Percentiles rank a stretch among this genome's conserved stretches.
phyloP scores from a whole-genome alignment of 805 yeast species.

The Ogataea populi-albae region DNA sequence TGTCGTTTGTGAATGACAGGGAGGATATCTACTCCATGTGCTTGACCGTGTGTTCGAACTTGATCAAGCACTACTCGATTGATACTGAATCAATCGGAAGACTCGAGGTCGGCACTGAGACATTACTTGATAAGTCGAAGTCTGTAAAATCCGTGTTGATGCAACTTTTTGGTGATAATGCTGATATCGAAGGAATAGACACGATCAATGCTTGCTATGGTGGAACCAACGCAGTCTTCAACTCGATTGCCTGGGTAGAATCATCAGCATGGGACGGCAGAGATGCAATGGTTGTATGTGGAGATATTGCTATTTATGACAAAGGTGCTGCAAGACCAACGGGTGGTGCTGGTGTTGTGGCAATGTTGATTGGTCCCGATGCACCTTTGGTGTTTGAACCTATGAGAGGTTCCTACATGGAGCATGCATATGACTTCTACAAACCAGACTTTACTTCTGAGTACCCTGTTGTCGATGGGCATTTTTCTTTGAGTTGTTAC shows the following conservation, averaged over 20 bases:
- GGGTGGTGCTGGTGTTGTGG: conserved; percentile 98
- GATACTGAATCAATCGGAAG: conserved; percentile 85
- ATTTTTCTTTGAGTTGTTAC: conserved; percentile 90
- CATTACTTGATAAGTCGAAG: conserved; percentile 93
- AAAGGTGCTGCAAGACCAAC: conserved; percentile 99
- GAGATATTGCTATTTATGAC: conserved; percentile 96
- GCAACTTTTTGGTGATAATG: conserved; percentile 87
- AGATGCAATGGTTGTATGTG: conserved; percentile 94
- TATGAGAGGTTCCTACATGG: conserved; percentile 89
- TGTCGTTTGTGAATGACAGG: conserved; percentile 96
- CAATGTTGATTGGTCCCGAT: conserved; percentile 92
- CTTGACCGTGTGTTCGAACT: conserved; percentile 79
- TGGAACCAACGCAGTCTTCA: conserved; percentile 93
- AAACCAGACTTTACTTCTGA: conserved; percentile 96
- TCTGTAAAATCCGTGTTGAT: conserved; percentile 93
- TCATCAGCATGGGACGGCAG: conserved; percentile 97
- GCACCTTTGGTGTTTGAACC: conserved; percentile 94
- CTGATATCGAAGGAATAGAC: conserved; percentile 93
- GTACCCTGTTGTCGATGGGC: conserved; percentile 97
- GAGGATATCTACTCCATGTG: conserved; percentile 95
- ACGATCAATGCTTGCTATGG: conserved; percentile 98
- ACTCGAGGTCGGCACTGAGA: conserved; percentile 97
- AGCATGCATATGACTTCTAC: conserved; percentile 96
- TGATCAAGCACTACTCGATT: conserved; percentile 76
- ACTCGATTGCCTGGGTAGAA: conserved; percentile 94